phyloP scores from a whole-genome alignment of 2,329 filamentous ascomycete species.

The Taxawa tesnikishii region DNA sequence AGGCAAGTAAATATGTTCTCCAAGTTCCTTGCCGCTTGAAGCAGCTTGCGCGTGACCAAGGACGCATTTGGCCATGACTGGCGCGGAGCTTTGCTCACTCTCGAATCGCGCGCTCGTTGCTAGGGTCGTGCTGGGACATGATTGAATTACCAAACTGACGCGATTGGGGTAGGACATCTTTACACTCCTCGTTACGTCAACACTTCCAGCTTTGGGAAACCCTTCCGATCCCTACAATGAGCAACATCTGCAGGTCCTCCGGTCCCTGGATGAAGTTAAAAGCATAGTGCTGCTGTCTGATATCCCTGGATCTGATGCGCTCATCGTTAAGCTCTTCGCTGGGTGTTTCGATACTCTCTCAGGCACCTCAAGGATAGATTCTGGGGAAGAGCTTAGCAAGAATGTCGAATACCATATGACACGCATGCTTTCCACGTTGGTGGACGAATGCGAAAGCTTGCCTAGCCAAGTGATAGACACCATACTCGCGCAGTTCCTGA shows the following conservation, averaged over 20 bases:
- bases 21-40: no score
- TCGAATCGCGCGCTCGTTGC: no score
- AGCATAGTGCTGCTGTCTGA: slow-evolving; percentile 88
- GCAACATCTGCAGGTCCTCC: slow-evolving; percentile 84
- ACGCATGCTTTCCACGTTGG: slow-evolving; percentile 67
- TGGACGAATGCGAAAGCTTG: slow-evolving; percentile 72
- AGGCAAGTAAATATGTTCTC: slow-evolving; percentile 47
- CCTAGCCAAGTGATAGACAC: slow-evolving; percentile 77
- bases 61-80: slow-evolving; percentile 1
- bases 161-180: slow-evolving; percentile 67
- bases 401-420: slow-evolving; percentile 92
- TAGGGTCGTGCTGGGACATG: no score
- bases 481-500: slow-evolving; percentile 89
- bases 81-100: no score
- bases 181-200: slow-evolving; percentile 69
- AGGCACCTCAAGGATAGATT: slow-evolving; percentile 57
- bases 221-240: slow-evolving; percentile 82
- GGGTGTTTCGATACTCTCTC: slow-evolving; percentile 88
- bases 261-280: slow-evolving; percentile 83
- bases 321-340: slow-evolving; percentile 73
- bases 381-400: slow-evolving; percentile 75
- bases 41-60: no score
- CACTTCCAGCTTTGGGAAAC: slow-evolving; percentile 75
- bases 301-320: slow-evolving; percentile 65
- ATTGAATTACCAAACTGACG: no score